Evolutionary conservation across 805 yeast species (phyloP).

Genomic region (Komagataella mondaviorum): DNA sequence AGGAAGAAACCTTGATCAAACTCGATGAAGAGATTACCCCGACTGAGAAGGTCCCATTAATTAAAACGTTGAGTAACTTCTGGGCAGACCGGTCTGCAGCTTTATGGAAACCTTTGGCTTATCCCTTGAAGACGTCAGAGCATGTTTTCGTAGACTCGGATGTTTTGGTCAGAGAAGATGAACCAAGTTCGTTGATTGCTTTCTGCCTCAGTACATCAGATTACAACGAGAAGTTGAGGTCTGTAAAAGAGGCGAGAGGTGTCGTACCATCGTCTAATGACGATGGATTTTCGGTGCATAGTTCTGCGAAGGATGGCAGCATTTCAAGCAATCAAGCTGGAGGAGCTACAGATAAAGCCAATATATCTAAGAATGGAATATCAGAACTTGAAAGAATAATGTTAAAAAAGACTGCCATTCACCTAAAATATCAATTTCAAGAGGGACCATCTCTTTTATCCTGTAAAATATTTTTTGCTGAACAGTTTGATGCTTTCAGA

Average conservation of each 20-base stretch:
- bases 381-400: conserved; percentile 47
- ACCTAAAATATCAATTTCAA: conserved; percentile 81
- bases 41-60: conserved; percentile 62
- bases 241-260: conserved; percentile 4
- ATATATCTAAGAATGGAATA: conserved; percentile 16
- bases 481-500: conserved; percentile 91
- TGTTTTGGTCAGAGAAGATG: conserved; percentile 90
- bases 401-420: conserved; percentile 77
- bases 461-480: conserved; percentile 90
- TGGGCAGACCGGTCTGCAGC: conserved; percentile 98
- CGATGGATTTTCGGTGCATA: neutral
- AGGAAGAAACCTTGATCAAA: conserved; percentile 3
- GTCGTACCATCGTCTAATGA: neutral
- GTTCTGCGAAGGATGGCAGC: neutral
- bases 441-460: conserved; percentile 76
- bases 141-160: conserved; percentile 90
- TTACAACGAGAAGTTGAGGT: conserved; percentile 30
- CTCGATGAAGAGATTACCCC: conserved; percentile 15
- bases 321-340: neutral
- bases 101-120: conserved; percentile 83
- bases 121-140: conserved; percentile 70
- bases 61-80: conserved; percentile 76
- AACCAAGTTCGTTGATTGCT: conserved; percentile 89
- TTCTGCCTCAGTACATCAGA: conserved; percentile 83
- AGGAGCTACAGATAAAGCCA: neutral